A percentile compares a stretch with the other conserved stretches of the same genome.
Conservation (phyloP, 2,329 filamentous ascomycete species). For the Atkinsonella texensis region DNA sequence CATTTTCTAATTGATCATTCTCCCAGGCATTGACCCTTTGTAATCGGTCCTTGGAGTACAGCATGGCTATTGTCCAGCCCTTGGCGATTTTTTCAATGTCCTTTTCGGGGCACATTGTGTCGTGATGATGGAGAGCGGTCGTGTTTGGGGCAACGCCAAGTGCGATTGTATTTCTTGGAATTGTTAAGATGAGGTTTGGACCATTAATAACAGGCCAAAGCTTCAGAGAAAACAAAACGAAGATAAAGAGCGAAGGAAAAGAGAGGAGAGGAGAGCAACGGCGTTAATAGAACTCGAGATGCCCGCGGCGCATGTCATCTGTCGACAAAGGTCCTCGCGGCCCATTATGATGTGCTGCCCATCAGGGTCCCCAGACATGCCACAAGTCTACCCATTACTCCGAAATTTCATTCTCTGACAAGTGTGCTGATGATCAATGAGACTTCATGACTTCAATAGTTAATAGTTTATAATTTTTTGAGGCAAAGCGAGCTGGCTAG, state of each 20-base stretch:
- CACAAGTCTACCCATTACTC: not conserved
- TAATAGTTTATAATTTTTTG: too few species aligned
- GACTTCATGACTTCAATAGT: not conserved
- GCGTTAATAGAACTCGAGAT: not conserved
- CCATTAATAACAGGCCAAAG: too few species aligned
- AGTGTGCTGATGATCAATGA: not conserved
- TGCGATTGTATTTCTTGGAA: not conserved
- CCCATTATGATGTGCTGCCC: not conserved
- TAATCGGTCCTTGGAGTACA: slow-evolving; percentile 22
- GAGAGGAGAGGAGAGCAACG: not conserved
- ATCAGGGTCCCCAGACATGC: not conserved
- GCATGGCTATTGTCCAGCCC: slow-evolving; percentile 26
- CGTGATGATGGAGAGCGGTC: not conserved
- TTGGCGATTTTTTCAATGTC: slow-evolving; percentile 24
- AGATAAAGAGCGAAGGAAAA: too few species aligned
- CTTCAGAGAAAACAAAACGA: not conserved
- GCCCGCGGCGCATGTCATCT: not conserved
- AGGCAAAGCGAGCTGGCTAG: too few species aligned
- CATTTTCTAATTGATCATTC: slow-evolving; percentile 21
- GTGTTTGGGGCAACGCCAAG: not conserved
- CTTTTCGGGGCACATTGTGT: slow-evolving; percentile 13
- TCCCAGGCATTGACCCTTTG: slow-evolving; percentile 19
- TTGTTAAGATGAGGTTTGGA: too few species aligned
- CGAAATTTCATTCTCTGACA: not conserved
- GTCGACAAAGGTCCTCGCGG: slow-evolving; percentile 6